These are phyloP conservation scores for Barnettozyma wickerhamii DNA, from an alignment of 805 yeast genomes.

Conservation along the genomic window DNA sequence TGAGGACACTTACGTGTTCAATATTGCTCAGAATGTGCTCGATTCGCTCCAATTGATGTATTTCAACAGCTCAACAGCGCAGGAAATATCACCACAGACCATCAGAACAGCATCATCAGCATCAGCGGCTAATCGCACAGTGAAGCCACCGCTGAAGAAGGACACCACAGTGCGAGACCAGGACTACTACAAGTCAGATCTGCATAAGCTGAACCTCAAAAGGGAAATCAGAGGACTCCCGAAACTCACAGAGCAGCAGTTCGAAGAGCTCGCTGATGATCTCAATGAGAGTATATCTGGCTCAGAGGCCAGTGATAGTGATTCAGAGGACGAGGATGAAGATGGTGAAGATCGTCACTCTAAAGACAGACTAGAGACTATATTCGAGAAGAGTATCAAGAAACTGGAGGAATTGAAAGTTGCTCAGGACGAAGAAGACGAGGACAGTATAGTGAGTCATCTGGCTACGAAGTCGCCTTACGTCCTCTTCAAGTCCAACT, in stretches of 20 bases:
- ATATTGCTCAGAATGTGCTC: constrained; percentile 36
- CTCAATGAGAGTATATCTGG: constrained; percentile 61
- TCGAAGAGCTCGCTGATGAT: constrained; percentile 48
- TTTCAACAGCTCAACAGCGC: constrained; percentile 48
- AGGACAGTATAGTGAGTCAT: constrained; percentile 39
- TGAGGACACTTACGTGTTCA: constrained; percentile 47
- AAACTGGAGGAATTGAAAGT: constrained; percentile 18
- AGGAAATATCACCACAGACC: constrained; percentile 23
- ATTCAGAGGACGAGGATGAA: constrained; percentile 20
- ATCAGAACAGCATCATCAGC: not conserved
- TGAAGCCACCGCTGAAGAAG: not conserved
- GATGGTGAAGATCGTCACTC: constrained; percentile 22
- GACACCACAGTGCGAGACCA: constrained; percentile 21
- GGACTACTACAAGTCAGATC: constrained; percentile 53
- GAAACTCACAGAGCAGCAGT: constrained; percentile 51
- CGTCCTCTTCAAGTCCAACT: constrained; percentile 49
- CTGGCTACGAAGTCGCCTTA: constrained; percentile 69
- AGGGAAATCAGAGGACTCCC: constrained; percentile 42
- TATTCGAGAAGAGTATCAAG: constrained; percentile 20
- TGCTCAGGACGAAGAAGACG: constrained; percentile 15
- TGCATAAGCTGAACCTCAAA: constrained; percentile 56
- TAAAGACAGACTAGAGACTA: constrained; percentile 18
- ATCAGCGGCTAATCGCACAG: too few species aligned
- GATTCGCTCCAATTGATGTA: constrained; percentile 46
- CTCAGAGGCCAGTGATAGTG: constrained; percentile 36